Percentiles rank a stretch among this genome's conserved stretches.
Conservation (phyloP, 768 basidiomycete genomes). For the Candolleomyces aberdarensis region DNA sequence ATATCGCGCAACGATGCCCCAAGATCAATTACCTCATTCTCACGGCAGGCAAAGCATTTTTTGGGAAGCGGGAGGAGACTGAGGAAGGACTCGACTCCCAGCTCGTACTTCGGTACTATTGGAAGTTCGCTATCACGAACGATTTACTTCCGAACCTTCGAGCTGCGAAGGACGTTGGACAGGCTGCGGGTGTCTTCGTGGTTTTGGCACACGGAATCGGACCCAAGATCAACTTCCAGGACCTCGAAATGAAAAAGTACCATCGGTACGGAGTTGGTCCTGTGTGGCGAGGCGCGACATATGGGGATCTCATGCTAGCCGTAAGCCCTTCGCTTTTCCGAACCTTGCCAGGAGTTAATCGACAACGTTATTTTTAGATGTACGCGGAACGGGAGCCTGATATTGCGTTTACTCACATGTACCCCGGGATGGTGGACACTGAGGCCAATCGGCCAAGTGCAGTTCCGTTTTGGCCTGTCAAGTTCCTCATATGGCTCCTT, state of each 20-base stretch:
- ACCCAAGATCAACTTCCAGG: constrained; percentile 29
- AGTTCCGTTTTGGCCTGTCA: constrained; percentile 11
- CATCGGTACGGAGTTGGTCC: constrained; percentile 23
- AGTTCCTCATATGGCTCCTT: constrained; percentile 15
- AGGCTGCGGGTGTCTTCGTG: constrained; percentile 38
- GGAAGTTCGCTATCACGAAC: constrained; percentile 34
- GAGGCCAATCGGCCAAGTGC: constrained; percentile 7
- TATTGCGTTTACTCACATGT: constrained; percentile 41
- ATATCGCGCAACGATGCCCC: constrained; percentile 27
- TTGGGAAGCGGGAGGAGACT: constrained; percentile 28
- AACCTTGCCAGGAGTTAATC: background rate
- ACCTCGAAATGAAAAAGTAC: constrained; percentile 36
- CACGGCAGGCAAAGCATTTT: constrained; percentile 19
- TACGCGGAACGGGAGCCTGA: constrained; percentile 37
- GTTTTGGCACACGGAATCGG: constrained; percentile 29
- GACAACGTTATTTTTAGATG: background rate
- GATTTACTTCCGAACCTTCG: constrained; percentile 36
- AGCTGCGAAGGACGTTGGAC: constrained; percentile 30
- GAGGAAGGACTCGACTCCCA: constrained; percentile 40
- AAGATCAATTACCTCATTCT: constrained; percentile 39
- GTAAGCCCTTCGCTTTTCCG: constrained; percentile 8
- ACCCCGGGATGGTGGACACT: constrained; percentile 39
- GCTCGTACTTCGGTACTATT: constrained; percentile 38
- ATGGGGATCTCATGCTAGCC: constrained; percentile 38
- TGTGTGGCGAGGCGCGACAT: constrained; percentile 21